Evolutionary conservation across 1,284 basidiomycete species (phyloP).

Genomic region (Moesziomyces sp.): DNA sequence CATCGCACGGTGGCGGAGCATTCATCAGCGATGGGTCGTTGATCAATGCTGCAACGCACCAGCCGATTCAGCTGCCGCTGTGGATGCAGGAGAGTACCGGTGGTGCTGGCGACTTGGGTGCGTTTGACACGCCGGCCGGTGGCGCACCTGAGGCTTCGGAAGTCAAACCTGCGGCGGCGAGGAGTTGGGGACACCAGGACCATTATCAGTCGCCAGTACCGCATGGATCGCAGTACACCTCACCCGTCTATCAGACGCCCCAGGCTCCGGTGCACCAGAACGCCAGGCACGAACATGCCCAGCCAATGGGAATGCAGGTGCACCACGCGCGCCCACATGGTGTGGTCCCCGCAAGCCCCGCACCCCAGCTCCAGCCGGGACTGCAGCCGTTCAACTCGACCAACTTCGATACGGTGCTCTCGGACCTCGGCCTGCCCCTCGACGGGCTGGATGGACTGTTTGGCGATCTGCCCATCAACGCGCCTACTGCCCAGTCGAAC

Average conservation of each 20-base stretch:
- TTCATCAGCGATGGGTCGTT: conserved; percentile 4
- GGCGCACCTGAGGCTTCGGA: not conserved
- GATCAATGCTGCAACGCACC: not conserved
- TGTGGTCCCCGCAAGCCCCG: conserved; percentile 6
- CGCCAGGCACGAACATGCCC: not conserved
- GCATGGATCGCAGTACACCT: conserved; percentile 19
- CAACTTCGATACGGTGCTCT: conserved; percentile 47
- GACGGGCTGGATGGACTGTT: conserved; percentile 46
- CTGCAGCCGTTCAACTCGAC: conserved; percentile 7
- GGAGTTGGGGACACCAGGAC: conserved; percentile 35
- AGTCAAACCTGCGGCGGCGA: conserved; percentile 2
- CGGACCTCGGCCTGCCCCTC: conserved; percentile 36
- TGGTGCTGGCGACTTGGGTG: conserved; percentile 10
- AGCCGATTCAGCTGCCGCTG: conserved; percentile 42
- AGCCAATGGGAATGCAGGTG: not conserved
- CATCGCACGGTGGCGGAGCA: conserved; percentile 8
- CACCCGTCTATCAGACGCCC: conserved; percentile 16
- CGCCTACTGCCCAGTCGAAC: conserved; percentile 15
- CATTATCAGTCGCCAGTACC: conserved; percentile 42
- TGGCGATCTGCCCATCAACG: conserved; percentile 38
- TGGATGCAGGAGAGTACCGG: conserved; percentile 52
- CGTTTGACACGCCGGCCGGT: conserved; percentile 8
- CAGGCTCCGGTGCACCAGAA: conserved; percentile 2
- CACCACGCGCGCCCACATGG: conserved; percentile 9
- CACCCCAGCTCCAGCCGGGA: conserved; percentile 1